Evolutionary conservation across 164 flowering plant species (phyloP).

Genomic region (Vitis rupestris): DNA sequence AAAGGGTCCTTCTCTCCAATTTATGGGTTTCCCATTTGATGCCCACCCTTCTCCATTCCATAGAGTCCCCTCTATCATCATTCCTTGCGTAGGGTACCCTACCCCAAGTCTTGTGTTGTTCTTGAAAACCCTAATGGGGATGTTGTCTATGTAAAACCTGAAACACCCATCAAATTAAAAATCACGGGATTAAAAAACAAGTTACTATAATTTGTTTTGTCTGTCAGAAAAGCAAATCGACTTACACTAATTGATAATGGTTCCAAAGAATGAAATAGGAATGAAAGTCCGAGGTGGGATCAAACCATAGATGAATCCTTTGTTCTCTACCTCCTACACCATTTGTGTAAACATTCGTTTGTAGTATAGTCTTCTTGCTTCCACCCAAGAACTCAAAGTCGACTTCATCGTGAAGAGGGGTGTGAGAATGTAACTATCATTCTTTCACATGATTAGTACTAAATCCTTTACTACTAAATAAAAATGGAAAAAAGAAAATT

Average conservation of each 20-base stretch:
- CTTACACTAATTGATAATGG: conserved; percentile 52
- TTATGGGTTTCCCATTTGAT: conserved; percentile 41
- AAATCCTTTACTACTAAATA: neutral
- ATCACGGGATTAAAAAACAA: neutral
- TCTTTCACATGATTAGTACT: neutral
- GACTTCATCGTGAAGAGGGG: conserved; percentile 37
- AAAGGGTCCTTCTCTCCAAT: conserved; percentile 58
- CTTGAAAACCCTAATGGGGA: conserved; percentile 55
- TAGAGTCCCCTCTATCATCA: conserved; percentile 46
- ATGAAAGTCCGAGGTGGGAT: conserved; percentile 52
- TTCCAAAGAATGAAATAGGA: conserved; percentile 63
- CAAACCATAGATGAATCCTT: conserved; percentile 53
- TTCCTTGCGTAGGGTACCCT: conserved; percentile 46
- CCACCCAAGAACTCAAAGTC: conserved; percentile 73
- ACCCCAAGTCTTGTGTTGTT: conserved; percentile 43
- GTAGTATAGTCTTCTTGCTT: conserved; percentile 43
- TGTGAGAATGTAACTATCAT: conserved; percentile 35
- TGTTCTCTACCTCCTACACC: conserved; percentile 58
- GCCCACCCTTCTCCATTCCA: conserved; percentile 73
- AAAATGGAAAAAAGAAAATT: neutral
- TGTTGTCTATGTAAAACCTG: conserved; percentile 59
- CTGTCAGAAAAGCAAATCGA: too few species aligned
- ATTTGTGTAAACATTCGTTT: conserved; percentile 53
- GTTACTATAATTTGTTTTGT: too few species aligned
- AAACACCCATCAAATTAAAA: neutral